Conservation (phyloP, 1,284 basidiomycete genomes). For the Ustilago vetiveriae region DNA sequence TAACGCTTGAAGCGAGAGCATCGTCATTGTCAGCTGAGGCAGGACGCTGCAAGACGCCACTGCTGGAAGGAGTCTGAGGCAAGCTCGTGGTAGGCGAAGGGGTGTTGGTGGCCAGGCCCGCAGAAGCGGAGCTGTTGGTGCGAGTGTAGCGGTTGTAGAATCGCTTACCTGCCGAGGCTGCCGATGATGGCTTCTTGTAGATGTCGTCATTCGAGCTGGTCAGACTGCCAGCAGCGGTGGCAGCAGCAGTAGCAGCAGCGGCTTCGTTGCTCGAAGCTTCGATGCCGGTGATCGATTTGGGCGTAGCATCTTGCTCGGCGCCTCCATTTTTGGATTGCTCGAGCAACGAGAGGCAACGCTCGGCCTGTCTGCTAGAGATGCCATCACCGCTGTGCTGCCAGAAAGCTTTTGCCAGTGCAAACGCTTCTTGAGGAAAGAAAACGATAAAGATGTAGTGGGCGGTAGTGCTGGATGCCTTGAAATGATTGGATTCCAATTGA, state of each 20-base stretch:
- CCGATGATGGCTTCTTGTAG: constrained; percentile 28
- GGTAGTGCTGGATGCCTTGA: constrained; percentile 25
- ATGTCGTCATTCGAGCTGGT: constrained; percentile 15
- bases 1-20: constrained; percentile 14
- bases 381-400: constrained; percentile 96
- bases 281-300: not conserved
- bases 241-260: not conserved
- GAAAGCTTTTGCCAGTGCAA: constrained; percentile 83
- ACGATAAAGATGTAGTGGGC: constrained; percentile 73
- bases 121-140: constrained; percentile 36
- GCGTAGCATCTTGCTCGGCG: constrained; percentile 14
- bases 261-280: not conserved
- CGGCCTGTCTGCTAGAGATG: constrained; percentile 86
- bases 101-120: constrained; percentile 9
- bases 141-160: constrained; percentile 52
- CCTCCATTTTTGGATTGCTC: constrained; percentile 41
- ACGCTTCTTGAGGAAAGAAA: constrained; percentile 77
- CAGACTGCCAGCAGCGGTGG: not conserved
- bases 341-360: constrained; percentile 74
- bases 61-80: constrained; percentile 29
- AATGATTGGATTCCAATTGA: constrained; percentile 24
- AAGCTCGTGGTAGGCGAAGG: constrained; percentile 29
- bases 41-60: constrained; percentile 31
- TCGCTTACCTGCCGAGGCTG: constrained; percentile 32
- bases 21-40: constrained; percentile 21